Conservation (phyloP, 345 rosid species). For the Eucalyptus cloeziana region DNA sequence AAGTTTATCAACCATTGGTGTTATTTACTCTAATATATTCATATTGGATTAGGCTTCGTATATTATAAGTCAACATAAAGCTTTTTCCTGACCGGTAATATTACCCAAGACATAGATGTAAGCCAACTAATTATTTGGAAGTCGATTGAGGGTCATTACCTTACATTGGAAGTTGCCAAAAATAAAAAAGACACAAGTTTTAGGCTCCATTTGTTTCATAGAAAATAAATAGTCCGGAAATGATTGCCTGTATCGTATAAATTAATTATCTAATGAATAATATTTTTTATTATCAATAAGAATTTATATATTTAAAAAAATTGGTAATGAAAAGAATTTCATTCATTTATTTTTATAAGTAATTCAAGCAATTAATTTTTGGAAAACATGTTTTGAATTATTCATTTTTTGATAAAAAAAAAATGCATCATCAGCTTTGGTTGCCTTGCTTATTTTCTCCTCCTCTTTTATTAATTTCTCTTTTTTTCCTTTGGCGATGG, state of each 20-base stretch:
- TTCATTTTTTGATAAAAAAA: no score
- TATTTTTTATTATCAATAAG: no score
- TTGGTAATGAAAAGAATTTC: background rate
- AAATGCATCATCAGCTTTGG: no score
- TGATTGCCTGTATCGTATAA: no score
- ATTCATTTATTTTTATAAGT: no score
- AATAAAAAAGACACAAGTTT: background rate
- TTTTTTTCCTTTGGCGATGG: background rate
- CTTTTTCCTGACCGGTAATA: background rate
- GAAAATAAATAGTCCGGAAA: no score
- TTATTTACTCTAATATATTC: no score
- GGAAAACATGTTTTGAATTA: no score
- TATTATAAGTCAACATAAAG: background rate
- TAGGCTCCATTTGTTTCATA: no score
- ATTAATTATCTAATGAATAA: no score
- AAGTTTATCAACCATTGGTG: fast-evolving
- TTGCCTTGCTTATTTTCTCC: background rate
- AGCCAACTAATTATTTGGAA: background rate
- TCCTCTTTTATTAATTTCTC: no score
- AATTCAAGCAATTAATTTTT: background rate
- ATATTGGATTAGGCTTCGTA: background rate
- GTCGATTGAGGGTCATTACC: background rate
- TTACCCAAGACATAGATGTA: background rate
- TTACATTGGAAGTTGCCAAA: background rate
- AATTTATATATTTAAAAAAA: no score